phyloP scores from a whole-genome alignment of 2,329 filamentous ascomycete genomes.

The Fusarium beomiforme region DNA sequence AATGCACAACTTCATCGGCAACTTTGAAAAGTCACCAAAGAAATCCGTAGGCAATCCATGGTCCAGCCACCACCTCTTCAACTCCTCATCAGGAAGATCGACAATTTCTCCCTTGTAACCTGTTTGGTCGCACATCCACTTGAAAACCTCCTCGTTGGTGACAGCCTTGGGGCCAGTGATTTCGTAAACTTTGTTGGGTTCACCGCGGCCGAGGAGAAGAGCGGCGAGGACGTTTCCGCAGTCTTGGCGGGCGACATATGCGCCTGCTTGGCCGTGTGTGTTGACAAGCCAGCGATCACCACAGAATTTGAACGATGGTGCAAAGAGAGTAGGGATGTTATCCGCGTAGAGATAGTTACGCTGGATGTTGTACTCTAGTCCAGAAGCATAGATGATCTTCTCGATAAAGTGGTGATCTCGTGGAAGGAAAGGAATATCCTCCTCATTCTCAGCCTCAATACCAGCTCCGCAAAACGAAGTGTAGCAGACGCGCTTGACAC shows the following conservation, averaged over 20 bases:
- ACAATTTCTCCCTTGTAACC: slow-evolving; percentile 34
- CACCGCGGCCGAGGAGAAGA: slow-evolving; percentile 31
- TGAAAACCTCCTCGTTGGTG: slow-evolving; percentile 35
- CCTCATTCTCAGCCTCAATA: slow-evolving; percentile 37
- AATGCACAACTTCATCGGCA: slow-evolving; percentile 41
- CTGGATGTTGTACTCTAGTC: slow-evolving; percentile 36
- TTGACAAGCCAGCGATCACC: slow-evolving; percentile 38
- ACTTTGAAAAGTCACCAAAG: slow-evolving; percentile 38
- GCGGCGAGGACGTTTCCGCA: slow-evolving; percentile 36
- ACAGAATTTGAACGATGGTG: slow-evolving; percentile 35
- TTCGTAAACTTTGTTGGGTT: slow-evolving; percentile 37
- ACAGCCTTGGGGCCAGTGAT: slow-evolving; percentile 34
- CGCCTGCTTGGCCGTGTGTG: slow-evolving; percentile 33
- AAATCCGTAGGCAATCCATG: slow-evolving; percentile 35
- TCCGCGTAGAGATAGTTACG: slow-evolving; percentile 40
- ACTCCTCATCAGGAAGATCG: slow-evolving; percentile 37
- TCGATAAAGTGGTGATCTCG: slow-evolving; percentile 41
- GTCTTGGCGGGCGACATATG: slow-evolving; percentile 38
- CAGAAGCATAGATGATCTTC: slow-evolving; percentile 35
- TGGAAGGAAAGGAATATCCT: slow-evolving; percentile 40
- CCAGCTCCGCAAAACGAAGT: slow-evolving; percentile 39
- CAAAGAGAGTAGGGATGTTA: slow-evolving; percentile 38
- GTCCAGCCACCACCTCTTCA: slow-evolving; percentile 37
- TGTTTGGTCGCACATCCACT: slow-evolving; percentile 35
- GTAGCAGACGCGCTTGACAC: slow-evolving; percentile 38